phyloP scores from a whole-genome alignment of 192 early-diverging fungal species.

The Entomortierella beljakovae region DNA sequence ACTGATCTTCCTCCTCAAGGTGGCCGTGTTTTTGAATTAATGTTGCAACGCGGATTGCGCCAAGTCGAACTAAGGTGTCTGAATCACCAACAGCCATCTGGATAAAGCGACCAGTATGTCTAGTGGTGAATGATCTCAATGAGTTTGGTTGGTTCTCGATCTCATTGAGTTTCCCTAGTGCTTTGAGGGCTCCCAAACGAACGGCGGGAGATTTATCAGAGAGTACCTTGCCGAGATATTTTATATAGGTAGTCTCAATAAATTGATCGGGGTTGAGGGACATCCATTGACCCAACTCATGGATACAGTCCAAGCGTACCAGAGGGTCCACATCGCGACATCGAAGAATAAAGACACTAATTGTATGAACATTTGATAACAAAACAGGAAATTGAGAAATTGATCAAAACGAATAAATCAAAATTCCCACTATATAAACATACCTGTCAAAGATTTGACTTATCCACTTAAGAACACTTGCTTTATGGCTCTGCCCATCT shows the following conservation, averaged over 20 bases:
- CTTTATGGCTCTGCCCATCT: conserved; percentile 66
- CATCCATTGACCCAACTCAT: conserved; percentile 86
- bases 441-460: conserved; percentile 84
- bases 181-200: conserved; percentile 77
- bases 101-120: conserved; percentile 77
- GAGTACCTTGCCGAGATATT: conserved; percentile 90
- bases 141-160: conserved; percentile 65
- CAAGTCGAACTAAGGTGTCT: conserved; percentile 62
- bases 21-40: conserved; percentile 61
- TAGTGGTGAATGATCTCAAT: conserved; percentile 71
- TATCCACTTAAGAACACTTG: conserved; percentile 68
- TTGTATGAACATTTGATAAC: neutral
- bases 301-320: conserved; percentile 88
- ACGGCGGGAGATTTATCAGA: conserved; percentile 82
- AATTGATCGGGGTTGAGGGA: conserved; percentile 74
- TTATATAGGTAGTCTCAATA: conserved; percentile 77
- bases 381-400: neutral
- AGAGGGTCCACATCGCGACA: conserved; percentile 88
- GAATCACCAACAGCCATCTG: conserved; percentile 81
- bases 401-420: neutral
- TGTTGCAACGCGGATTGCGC: conserved; percentile 63
- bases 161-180: conserved; percentile 68
- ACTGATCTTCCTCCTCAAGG: conserved; percentile 72
- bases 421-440: neutral
- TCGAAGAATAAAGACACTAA: conserved; percentile 91